phyloP scores from a whole-genome alignment of 257 asterid species.

The Jacaranda copaia region DNA sequence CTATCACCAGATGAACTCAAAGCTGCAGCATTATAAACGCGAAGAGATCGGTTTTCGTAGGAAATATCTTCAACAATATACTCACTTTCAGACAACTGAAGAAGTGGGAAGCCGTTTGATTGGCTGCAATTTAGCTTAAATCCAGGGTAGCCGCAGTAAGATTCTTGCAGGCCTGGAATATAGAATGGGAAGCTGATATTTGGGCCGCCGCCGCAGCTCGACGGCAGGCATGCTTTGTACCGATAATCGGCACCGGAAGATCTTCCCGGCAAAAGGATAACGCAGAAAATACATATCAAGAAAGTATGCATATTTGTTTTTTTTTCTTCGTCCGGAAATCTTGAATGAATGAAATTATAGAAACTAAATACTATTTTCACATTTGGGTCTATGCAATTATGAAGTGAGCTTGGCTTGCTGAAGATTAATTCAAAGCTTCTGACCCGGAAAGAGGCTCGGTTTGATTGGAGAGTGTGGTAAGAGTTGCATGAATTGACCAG shows the following conservation, averaged over 20 bases:
- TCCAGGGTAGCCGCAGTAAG: conserved; percentile 59
- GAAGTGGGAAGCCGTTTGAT: conserved; percentile 42
- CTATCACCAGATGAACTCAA: not conserved
- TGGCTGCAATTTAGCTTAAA: conserved; percentile 49
- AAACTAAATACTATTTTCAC: not conserved
- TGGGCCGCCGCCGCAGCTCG: conserved; percentile 50
- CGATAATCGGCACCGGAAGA: conserved; percentile 44
- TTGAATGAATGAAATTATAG: not conserved
- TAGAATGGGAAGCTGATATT: conserved; percentile 67
- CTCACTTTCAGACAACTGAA: conserved; percentile 35
- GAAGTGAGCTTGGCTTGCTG: not conserved
- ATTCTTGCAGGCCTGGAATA: conserved; percentile 40
- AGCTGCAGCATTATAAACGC: conserved; percentile 41
- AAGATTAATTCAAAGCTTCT: not conserved
- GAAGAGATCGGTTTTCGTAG: conserved; percentile 38
- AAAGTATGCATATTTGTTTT: not conserved
- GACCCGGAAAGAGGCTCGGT: conserved; percentile 9
- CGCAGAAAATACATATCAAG: conserved; percentile 22
- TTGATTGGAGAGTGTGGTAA: not conserved
- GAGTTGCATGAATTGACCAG: conserved; percentile 53
- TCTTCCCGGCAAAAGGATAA: conserved; percentile 34
- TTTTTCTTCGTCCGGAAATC: conserved; percentile 42
- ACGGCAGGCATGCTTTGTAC: conserved; percentile 52
- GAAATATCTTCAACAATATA: conserved; percentile 44
- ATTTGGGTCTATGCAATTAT: not conserved